phyloP scores from a whole-genome alignment of 2,329 filamentous ascomycete genomes.

The Talaromyces atroroseus region DNA sequence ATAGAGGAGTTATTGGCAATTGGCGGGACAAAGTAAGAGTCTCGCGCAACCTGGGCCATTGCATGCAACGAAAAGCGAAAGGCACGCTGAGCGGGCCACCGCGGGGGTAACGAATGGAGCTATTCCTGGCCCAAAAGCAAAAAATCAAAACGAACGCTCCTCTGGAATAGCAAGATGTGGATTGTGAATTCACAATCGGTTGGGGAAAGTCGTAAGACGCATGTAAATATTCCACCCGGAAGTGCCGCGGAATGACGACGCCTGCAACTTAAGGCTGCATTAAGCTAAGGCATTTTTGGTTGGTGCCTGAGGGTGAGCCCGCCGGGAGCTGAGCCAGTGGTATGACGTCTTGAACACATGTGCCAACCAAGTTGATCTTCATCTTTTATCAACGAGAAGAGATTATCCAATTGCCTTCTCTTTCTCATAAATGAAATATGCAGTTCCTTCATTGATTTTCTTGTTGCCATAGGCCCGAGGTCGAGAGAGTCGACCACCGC shows the following conservation, averaged over 20 bases:
- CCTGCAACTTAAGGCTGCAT: background rate
- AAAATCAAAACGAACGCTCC: background rate
- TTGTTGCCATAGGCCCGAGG: slow-evolving; percentile 15
- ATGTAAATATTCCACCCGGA: background rate
- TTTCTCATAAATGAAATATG: background rate
- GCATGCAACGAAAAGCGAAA: slow-evolving; percentile 19
- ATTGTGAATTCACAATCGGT: background rate
- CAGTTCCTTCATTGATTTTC: slow-evolving; percentile 7
- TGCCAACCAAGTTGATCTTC: background rate
- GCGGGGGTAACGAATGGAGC: slow-evolving; percentile 17
- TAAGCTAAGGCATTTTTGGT: background rate
- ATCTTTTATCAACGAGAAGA: background rate
- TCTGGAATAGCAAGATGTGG: background rate
- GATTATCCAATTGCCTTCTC: background rate
- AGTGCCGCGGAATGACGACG: background rate
- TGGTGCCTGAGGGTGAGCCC: background rate
- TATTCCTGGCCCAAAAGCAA: background rate
- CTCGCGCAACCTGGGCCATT: slow-evolving; percentile 29
- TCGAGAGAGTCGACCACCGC: background rate
- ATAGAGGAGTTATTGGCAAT: slow-evolving; percentile 1
- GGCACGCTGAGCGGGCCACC: slow-evolving; percentile 8
- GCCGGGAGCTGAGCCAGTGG: slow-evolving; percentile 10
- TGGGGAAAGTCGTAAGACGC: background rate
- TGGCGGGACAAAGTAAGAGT: slow-evolving; percentile 17
- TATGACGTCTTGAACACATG: slow-evolving; percentile 14